Evolutionary conservation across 805 yeast species (phyloP), one percentile per base, ranked within the genome.

Genomic region (Candida easanensis): DNA sequence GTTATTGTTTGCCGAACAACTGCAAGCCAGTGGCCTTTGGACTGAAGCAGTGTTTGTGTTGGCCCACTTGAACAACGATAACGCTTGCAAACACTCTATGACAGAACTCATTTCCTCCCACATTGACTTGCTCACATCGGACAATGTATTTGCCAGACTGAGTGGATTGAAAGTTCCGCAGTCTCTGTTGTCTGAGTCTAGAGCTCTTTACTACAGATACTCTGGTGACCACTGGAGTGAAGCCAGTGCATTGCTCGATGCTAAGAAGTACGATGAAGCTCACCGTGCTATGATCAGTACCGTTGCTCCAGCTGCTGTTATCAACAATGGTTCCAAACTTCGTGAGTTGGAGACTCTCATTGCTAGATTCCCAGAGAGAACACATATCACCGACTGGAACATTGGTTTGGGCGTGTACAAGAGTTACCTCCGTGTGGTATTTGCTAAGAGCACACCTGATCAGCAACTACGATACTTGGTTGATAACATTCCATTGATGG

Each of bases 261-360:
- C 96, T 0, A 69, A 67, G 10, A 60, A 74, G 38, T 77, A 76
- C 67, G 68, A 63, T 0, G 80, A 77, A 31, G 96, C 96, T 0
- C 93, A 87, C 54, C 58, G 64, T 2, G 64, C 78, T 1, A 63
- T 87, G 4, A 53, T 81, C 8, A 57, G 66, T 1, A 60, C 70
- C 3, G 83, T 88, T 23, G 98, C 91, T 0, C 98, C 98, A 8
- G 60, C 63, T 13, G 75, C 82, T 3, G 77, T 90, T 1, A 74
- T 82, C 14, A 69, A 75, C n/a, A 73, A 75, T 43, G 64, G 62
- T 1, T 43, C 56, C 4, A 48, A 52, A 32, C 41, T 70, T 20
- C 36, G 45, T 5, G 50, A 56, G 10, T 52, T 79, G n/a, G 53
- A 57, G n/a, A 46, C 44, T 1, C 48, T 84, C 9, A 54, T 76